Percentiles rank a stretch among this genome's conserved stretches.
Evolutionary conservation across 805 yeast genomes (phyloP).

Genomic region (Pichia gijzeniarum): DNA sequence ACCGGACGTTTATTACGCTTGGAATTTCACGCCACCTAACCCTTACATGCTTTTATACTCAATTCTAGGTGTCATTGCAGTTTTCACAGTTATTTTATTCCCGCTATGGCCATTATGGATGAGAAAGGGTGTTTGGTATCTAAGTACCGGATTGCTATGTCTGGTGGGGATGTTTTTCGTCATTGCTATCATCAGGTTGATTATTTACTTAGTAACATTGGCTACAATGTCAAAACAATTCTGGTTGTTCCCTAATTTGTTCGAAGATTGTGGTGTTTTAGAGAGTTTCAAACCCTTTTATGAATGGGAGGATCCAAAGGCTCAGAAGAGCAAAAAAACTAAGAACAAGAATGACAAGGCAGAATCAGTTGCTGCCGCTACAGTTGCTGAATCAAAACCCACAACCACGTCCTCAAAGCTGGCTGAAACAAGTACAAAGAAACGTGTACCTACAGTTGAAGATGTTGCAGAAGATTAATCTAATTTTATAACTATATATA

Average conservation of each 20-base stretch:
- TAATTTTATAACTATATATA: background rate
- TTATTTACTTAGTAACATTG: constrained; percentile 56
- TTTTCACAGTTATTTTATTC: constrained; percentile 64
- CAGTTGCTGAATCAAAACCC: background rate
- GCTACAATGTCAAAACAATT: constrained; percentile 63
- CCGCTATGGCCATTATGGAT: constrained; percentile 93
- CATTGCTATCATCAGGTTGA: constrained; percentile 71
- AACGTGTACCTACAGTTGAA: constrained; percentile 25
- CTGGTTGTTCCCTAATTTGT: constrained; percentile 94
- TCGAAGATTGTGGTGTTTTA: constrained; percentile 89
- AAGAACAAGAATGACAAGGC: constrained; percentile 18
- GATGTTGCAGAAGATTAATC: constrained; percentile 14
- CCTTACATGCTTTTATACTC: constrained; percentile 58
- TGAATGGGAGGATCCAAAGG: constrained; percentile 53
- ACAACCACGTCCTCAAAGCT: background rate
- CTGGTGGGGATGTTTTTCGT: constrained; percentile 69
- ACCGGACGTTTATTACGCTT: constrained; percentile 70
- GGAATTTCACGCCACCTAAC: constrained; percentile 74
- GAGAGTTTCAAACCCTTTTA: constrained; percentile 90
- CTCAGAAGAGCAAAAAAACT: constrained; percentile 1
- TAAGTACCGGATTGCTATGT: constrained; percentile 71
- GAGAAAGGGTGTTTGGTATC: constrained; percentile 87
- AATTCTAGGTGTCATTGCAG: constrained; percentile 56
- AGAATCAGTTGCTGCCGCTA: background rate
- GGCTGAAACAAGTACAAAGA: constrained; percentile 7